Evolutionary conservation across 2,329 filamentous ascomycete genomes (phyloP).

Genomic region (Pezicula radicicola): DNA sequence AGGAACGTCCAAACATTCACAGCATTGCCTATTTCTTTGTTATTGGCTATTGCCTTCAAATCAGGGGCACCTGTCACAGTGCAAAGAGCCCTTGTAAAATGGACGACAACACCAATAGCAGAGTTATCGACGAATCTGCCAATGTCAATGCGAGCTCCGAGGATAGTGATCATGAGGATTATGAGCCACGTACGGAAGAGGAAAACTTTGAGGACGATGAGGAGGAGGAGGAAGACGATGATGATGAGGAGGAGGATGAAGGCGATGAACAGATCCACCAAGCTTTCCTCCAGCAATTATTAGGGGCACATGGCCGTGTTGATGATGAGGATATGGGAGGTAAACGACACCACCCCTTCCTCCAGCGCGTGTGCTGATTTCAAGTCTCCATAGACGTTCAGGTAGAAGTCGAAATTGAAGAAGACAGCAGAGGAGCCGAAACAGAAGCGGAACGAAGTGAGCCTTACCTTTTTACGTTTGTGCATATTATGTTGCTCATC

Average conservation of each 20-base stretch:
- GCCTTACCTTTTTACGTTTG: slow-evolving; percentile 24
- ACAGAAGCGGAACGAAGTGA: slow-evolving; percentile 28
- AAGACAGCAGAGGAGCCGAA: slow-evolving; percentile 28
- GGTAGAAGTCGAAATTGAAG: slow-evolving; percentile 28
- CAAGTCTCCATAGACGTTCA: slow-evolving; percentile 5
- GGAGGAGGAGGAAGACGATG: too few relatives aligned
- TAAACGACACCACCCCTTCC: too few relatives aligned
- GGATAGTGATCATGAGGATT: slow-evolving; percentile 7
- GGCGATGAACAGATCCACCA: neutral
- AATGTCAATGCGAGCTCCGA: neutral
- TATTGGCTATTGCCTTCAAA: too few relatives aligned
- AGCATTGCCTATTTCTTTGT: neutral
- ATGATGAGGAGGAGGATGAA: neutral
- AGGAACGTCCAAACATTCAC: too few relatives aligned
- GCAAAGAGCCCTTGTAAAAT: too few relatives aligned
- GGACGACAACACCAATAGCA: too few relatives aligned
- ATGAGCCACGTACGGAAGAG: neutral
- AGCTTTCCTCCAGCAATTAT: neutral
- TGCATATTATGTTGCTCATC: slow-evolving; percentile 24
- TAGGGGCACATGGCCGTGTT: neutral
- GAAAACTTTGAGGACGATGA: too few relatives aligned
- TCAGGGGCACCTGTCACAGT: too few relatives aligned
- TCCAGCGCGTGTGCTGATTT: too few relatives aligned
- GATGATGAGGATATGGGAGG: neutral
- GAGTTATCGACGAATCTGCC: neutral